Conservation (phyloP, 768 basidiomycete genomes). For the Phaeotremella fagi region DNA sequence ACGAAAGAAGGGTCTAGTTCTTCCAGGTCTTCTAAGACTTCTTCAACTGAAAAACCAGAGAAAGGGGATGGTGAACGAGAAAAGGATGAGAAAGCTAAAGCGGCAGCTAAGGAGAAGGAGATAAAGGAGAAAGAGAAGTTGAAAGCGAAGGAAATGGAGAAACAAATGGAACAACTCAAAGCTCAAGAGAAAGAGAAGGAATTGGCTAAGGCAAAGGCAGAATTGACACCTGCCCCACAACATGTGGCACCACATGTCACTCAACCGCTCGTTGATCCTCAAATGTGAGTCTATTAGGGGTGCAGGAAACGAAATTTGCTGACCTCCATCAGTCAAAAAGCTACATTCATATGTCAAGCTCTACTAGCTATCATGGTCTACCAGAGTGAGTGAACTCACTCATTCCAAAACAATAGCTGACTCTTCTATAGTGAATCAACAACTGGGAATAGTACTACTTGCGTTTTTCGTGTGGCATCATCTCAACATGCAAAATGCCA, state of each 20-base stretch:
- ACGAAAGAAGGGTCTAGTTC: neutral
- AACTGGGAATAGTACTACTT: constrained; percentile 23
- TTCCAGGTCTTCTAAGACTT: no score
- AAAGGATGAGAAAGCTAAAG: constrained; percentile 13
- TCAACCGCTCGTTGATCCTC: constrained; percentile 10
- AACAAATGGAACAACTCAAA: no score
- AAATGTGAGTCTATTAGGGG: constrained; percentile 14
- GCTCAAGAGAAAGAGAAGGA: constrained; percentile 15
- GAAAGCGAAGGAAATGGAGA: no score
- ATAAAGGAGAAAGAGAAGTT: constrained; percentile 13
- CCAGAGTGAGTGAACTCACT: constrained; percentile 13
- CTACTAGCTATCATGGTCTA: constrained; percentile 22
- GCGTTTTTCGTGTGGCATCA: constrained; percentile 28
- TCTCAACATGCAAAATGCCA: constrained; percentile 10
- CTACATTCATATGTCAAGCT: constrained; percentile 24
- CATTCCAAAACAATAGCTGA: constrained; percentile 4
- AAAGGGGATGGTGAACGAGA: neutral
- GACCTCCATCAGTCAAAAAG: constrained; percentile 23
- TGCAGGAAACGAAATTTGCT: neutral
- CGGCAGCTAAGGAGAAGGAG: no score
- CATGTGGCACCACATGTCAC: neutral
- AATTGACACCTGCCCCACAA: neutral
- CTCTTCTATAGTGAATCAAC: constrained; percentile 15
- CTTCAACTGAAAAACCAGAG: no score
- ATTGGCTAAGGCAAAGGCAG: neutral